Evolutionary conservation across 2,329 filamentous ascomycete genomes (phyloP).

Genomic region (Pseudogymnoascus sp.): DNA sequence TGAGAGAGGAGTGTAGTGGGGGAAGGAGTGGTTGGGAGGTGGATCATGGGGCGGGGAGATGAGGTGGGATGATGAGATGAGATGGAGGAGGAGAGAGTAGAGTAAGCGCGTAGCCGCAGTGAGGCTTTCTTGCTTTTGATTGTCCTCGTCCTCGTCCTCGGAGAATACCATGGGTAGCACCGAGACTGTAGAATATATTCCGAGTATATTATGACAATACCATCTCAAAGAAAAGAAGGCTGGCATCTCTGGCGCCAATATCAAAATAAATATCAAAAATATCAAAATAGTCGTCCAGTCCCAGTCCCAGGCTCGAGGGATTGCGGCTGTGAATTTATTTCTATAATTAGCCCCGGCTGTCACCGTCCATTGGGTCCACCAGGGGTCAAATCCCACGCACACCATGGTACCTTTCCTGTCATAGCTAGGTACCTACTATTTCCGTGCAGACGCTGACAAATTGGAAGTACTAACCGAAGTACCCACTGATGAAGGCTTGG

Average conservation of each 20-base stretch:
- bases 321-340: constrained; percentile 5
- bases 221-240: neutral
- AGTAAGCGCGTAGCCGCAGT: neutral
- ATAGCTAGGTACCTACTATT: neutral
- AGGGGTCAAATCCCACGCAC: constrained; percentile 7
- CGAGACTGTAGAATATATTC: neutral
- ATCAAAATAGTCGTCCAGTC: constrained; percentile 6
- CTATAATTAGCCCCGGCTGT: constrained; percentile 8
- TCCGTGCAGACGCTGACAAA: neutral
- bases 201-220: neutral
- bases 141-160: neutral
- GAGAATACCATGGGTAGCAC: neutral
- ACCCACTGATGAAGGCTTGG: neutral
- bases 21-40: neutral
- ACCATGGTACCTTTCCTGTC: constrained; percentile 4
- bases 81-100: neutral
- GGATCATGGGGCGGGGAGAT: neutral
- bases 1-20: neutral
- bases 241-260: neutral
- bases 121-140: neutral
- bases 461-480: neutral
- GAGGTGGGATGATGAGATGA: neutral
- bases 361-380: constrained; percentile 9
- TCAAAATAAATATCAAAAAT: constrained; percentile 4
- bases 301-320: neutral